Percentiles rank a stretch among this genome's conserved stretches.
Conservation (phyloP, 2,329 filamentous ascomycete genomes). For the Endocalyx cinctus region DNA sequence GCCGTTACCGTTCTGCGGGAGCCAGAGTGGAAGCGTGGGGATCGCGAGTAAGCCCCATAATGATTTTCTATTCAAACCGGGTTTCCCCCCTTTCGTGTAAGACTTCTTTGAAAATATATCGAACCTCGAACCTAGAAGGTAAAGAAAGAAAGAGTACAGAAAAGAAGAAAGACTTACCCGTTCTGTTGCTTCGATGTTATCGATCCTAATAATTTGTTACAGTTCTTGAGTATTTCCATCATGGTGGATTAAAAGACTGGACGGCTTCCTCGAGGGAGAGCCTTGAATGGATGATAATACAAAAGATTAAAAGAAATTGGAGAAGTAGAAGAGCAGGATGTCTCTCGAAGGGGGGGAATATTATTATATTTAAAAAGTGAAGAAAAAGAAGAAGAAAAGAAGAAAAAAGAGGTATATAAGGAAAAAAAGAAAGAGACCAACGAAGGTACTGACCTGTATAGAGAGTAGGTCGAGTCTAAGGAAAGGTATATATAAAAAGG, state of each 20-base stretch:
- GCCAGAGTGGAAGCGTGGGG: slow-evolving; percentile 26
- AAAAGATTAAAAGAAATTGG: slow-evolving; percentile 5
- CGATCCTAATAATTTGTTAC: slow-evolving; percentile 13
- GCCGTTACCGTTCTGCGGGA: slow-evolving; percentile 11
- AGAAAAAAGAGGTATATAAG: too few species aligned
- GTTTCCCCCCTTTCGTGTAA: too few species aligned
- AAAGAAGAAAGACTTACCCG: slow-evolving; percentile 17
- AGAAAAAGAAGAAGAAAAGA: too few species aligned
- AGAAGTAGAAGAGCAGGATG: slow-evolving; percentile 4
- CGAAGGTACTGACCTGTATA: too few species aligned
- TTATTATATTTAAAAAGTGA: too few species aligned
- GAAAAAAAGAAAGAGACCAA: too few species aligned
- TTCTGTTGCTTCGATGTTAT: slow-evolving; percentile 21
- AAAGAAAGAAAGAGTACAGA: not conserved
- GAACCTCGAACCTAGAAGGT: not conserved
- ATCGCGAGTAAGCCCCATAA: slow-evolving; percentile 29
- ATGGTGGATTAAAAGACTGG: slow-evolving; percentile 18
- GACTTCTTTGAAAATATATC: slow-evolving; percentile 3
- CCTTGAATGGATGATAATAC: slow-evolving; percentile 12
- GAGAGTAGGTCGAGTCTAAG: too few species aligned
- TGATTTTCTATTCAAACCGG: slow-evolving; percentile 21
- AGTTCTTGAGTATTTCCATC: slow-evolving; percentile 19
- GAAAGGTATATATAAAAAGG: too few species aligned
- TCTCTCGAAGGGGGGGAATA: too few species aligned
- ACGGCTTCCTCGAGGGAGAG: too few species aligned